Evolutionary conservation across 2,329 filamentous ascomycete genomes (phyloP).

Genomic region (Hirsutella minnesotensis): DNA sequence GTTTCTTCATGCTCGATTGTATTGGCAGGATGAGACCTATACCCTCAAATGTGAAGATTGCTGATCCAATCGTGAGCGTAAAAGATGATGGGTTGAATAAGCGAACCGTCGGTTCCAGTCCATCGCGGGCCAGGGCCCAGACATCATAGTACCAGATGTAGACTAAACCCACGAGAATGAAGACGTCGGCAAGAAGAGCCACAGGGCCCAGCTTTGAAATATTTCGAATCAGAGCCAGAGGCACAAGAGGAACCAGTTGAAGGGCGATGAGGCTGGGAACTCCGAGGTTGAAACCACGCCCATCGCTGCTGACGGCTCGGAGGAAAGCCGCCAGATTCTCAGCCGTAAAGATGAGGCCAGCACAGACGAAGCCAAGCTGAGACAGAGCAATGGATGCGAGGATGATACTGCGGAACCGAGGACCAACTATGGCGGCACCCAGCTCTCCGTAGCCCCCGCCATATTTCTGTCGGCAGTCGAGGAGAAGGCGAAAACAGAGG

Average conservation of each 20-base stretch:
- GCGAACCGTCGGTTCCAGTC: conserved; percentile 48
- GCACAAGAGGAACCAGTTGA: conserved; percentile 53
- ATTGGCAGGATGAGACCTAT: conserved; percentile 69
- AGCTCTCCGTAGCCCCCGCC: conserved; percentile 67
- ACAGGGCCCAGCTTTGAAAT: conserved; percentile 62
- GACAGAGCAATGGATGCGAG: conserved; percentile 61
- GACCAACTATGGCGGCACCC: conserved; percentile 53
- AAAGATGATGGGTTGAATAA: conserved; percentile 60
- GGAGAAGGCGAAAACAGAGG: conserved; percentile 59
- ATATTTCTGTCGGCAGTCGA: conserved; percentile 51
- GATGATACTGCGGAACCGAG: conserved; percentile 51
- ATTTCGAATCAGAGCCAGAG: conserved; percentile 59
- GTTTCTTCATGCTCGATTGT: conserved; percentile 62
- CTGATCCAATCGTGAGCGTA: conserved; percentile 59
- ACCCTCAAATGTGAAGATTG: conserved; percentile 70
- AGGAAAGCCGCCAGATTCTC: conserved; percentile 62
- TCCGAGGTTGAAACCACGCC: conserved; percentile 39
- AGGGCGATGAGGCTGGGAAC: conserved; percentile 47
- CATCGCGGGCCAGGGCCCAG: conserved; percentile 37
- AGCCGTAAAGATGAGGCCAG: conserved; percentile 65
- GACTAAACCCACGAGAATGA: conserved; percentile 56
- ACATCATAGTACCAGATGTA: conserved; percentile 69
- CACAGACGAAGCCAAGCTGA: conserved; percentile 67
- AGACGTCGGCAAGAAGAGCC: conserved; percentile 58
- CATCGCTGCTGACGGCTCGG: conserved; percentile 42